phyloP scores from a whole-genome alignment of 2,329 filamentous ascomycete species.

The Cytospora mali region DNA sequence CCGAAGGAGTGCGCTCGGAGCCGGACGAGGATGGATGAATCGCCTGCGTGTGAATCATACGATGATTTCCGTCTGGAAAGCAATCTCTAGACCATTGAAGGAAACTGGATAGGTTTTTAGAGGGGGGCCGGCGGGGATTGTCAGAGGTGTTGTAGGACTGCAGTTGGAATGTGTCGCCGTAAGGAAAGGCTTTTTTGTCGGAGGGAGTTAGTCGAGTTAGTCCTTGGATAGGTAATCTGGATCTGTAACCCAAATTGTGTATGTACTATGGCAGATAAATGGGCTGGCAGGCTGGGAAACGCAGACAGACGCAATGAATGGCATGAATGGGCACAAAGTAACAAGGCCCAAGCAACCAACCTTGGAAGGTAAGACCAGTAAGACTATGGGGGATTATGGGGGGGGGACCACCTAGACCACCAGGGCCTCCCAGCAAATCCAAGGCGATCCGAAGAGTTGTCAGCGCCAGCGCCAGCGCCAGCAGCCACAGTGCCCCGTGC shows the following conservation, averaged over 20 bases:
- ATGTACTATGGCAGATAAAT: not conserved
- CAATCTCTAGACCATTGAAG: not conserved
- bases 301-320: conserved; percentile 15
- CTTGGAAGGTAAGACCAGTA: conserved; percentile 1
- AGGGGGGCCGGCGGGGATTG: conserved; percentile 8
- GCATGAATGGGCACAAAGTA: conserved; percentile 1
- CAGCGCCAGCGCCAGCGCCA: conserved; percentile 2
- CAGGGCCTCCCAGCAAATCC: too few relatives aligned
- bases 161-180: conserved; percentile 9
- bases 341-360: conserved; percentile 7
- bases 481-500: conserved; percentile 13
- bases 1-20: not conserved
- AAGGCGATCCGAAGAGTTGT: not conserved
- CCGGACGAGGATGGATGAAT: not conserved
- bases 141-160: conserved; percentile 1
- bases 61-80: not conserved
- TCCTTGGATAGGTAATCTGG: conserved; percentile 7
- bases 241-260: conserved; percentile 12
- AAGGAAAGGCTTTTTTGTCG: conserved; percentile 14
- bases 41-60: not conserved
- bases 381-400: not conserved
- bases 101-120: conserved; percentile 11
- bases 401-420: not conserved
- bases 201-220: not conserved
- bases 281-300: conserved; percentile 10